Conservation (phyloP, 2,329 filamentous ascomycete genomes). For the Delphinella strobiligena region DNA sequence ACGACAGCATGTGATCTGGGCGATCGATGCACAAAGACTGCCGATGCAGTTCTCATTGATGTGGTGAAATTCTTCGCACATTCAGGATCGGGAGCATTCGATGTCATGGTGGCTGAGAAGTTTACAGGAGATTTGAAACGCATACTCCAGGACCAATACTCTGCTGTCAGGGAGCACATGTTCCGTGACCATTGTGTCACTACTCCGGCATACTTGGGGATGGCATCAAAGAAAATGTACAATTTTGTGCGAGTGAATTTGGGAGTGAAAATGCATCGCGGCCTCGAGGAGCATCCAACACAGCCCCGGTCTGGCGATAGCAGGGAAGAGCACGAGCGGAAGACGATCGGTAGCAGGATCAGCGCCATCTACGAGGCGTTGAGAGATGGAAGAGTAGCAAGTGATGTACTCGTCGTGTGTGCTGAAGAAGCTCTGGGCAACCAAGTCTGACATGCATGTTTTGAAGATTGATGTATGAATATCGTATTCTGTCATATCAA, state of each 20-base stretch:
- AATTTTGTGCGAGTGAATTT: slow-evolving; percentile 13
- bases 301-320: slow-evolving; percentile 3
- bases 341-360: slow-evolving; percentile 12
- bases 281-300: slow-evolving; percentile 15
- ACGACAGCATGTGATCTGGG: slow-evolving; percentile 4
- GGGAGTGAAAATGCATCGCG: slow-evolving; percentile 12
- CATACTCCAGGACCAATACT: not conserved
- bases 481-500: too few species aligned
- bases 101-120: not conserved
- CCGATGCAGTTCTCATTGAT: slow-evolving; percentile 1
- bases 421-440: not conserved
- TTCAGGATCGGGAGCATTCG: not conserved
- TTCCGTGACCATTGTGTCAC: not conserved
- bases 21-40: slow-evolving; percentile 2
- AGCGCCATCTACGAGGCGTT: slow-evolving; percentile 16
- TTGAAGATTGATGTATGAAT: too few species aligned
- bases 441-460: not conserved
- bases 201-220: slow-evolving; percentile 9
- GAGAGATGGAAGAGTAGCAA: slow-evolving; percentile 12
- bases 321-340: slow-evolving; percentile 8
- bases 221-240: slow-evolving; percentile 13
- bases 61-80: not conserved
- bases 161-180: not conserved
- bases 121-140: not conserved
- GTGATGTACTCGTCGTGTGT: slow-evolving; percentile 9